Percentiles rank a stretch among this genome's conserved stretches.
Conservation (phyloP, 352 stramenopile species). For the Chrysophaeum taylorii region DNA sequence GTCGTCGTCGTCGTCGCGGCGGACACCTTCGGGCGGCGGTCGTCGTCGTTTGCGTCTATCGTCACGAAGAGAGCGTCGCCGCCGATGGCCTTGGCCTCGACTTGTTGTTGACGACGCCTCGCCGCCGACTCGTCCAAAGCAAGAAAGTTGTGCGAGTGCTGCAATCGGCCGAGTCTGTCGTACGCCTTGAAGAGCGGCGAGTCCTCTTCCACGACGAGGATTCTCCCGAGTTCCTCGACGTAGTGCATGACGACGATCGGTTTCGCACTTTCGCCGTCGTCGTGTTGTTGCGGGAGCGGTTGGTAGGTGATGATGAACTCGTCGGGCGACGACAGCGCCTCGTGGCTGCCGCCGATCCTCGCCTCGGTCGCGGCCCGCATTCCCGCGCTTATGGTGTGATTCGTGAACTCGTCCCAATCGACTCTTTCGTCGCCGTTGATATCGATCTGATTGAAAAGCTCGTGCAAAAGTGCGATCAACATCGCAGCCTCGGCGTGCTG, state of each 20-base stretch:
- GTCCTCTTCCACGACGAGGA: constrained; percentile 18
- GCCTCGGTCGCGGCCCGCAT: constrained; percentile 23
- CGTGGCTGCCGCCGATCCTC: constrained; percentile 7
- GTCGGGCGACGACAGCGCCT: neutral
- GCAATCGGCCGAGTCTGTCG: neutral
- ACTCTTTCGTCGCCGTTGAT: constrained; percentile 61
- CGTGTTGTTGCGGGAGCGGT: too few relatives aligned
- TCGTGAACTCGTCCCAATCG: constrained; percentile 70
- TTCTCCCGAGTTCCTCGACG: neutral
- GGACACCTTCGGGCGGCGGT: neutral
- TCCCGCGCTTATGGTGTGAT: constrained; percentile 56
- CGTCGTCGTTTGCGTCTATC: neutral
- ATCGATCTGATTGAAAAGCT: constrained; percentile 39
- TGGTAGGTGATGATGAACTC: constrained; percentile 1
- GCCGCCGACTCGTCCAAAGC: too few relatives aligned
- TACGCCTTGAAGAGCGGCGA: neutral
- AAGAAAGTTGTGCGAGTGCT: constrained; percentile 5
- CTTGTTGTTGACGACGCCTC: too few relatives aligned
- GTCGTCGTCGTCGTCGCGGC: neutral
- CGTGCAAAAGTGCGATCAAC: constrained; percentile 16
- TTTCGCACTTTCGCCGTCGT: neutral
- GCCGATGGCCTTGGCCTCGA: neutral
- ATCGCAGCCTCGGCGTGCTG: constrained; percentile 11
- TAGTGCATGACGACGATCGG: neutral
- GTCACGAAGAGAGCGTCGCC: constrained; percentile 2